These are phyloP conservation scores for Pseudonitzschia pungens DNA, from an alignment of 108 stramenopile species.

Conservation along the genomic window DNA sequence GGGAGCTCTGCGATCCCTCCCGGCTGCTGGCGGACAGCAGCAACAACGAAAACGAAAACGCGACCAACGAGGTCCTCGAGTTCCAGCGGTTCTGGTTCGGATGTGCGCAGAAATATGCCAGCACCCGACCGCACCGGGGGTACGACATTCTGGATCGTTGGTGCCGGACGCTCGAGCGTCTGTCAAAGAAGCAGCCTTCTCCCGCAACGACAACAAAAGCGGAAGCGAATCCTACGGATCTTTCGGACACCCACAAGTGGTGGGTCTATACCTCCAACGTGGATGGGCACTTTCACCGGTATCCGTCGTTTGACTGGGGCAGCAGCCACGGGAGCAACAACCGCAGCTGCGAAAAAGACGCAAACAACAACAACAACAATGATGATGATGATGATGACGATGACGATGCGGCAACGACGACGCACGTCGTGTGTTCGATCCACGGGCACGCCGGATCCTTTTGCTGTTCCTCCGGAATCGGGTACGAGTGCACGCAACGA, in stretches of 20 bases:
- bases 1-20: neutral
- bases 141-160: slow-evolving; percentile 53
- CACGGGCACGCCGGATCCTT: neutral
- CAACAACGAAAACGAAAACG: too few species aligned
- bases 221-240: neutral
- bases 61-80: neutral
- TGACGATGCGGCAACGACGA: too few species aligned
- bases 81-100: slow-evolving; percentile 5
- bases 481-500: too few species aligned
- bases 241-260: slow-evolving; percentile 24
- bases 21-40: neutral
- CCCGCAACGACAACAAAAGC: neutral
- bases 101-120: slow-evolving; percentile 24
- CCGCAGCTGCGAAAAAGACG: neutral
- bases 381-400: too few species aligned
- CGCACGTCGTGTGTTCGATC: slow-evolving; percentile 3
- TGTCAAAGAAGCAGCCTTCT: neutral
- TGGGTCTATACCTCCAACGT: slow-evolving; percentile 60
- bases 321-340: neutral
- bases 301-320: slow-evolving; percentile 23
- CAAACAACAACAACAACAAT: neutral
- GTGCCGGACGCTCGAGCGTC: slow-evolving; percentile 33
- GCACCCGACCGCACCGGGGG: slow-evolving; percentile 49
- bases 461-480: slow-evolving; percentile 1
- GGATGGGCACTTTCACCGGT: slow-evolving; percentile 50